Evolutionary conservation across 108 stramenopile genomes (phyloP).

Genomic region (Nitzschia palea): DNA sequence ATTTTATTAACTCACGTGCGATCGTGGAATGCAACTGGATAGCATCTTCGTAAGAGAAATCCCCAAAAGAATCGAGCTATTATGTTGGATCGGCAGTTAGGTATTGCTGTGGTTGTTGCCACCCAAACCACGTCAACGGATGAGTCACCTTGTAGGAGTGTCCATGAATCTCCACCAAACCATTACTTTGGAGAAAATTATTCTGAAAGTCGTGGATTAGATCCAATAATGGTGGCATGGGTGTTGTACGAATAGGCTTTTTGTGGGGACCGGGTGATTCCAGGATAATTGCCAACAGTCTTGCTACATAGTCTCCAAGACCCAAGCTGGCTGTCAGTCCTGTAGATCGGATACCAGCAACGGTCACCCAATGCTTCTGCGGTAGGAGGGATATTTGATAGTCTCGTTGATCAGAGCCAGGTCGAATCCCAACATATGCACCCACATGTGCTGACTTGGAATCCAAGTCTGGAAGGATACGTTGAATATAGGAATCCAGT

Average conservation of each 20-base stretch:
- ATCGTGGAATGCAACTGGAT: too few relatives aligned
- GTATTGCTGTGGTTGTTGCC: conserved; percentile 22
- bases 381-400: conserved; percentile 64
- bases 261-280: background rate
- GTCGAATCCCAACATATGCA: conserved; percentile 81
- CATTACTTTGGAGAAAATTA: conserved; percentile 44
- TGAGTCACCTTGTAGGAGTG: conserved; percentile 67
- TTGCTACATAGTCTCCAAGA: conserved; percentile 66
- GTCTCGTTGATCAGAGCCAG: conserved; percentile 71
- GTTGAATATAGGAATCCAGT: conserved; percentile 38
- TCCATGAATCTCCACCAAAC: conserved; percentile 49
- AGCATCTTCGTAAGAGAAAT: too few relatives aligned
- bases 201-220: conserved; percentile 54
- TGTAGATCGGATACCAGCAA: conserved; percentile 79
- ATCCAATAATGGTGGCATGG: conserved; percentile 48
- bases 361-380: conserved; percentile 54
- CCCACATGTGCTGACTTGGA: conserved; percentile 42
- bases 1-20: too few relatives aligned
- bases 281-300: conserved; percentile 37
- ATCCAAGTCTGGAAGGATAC: conserved; percentile 40
- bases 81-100: too few relatives aligned
- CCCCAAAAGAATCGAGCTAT: too few relatives aligned
- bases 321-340: conserved; percentile 79
- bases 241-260: conserved; percentile 33
- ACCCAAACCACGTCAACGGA: conserved; percentile 67